These are phyloP conservation scores for Hygrocybe coccinea DNA, from an alignment of 768 basidiomycete species.

Conservation along the genomic window DNA sequence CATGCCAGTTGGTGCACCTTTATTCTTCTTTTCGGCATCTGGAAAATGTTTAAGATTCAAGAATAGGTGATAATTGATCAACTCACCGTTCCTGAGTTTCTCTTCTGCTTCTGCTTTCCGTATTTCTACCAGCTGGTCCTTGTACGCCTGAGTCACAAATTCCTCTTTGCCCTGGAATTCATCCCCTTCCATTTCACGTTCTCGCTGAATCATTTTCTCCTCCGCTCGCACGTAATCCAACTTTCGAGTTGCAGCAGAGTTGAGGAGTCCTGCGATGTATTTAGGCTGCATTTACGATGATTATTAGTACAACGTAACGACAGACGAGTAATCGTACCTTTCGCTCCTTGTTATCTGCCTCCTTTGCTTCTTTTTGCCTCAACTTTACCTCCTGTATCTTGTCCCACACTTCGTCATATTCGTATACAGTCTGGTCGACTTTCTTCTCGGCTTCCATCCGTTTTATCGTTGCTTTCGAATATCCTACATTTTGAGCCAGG, in stretches of 20 bases:
- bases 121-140: slow-evolving; percentile 92
- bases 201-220: slow-evolving; percentile 94
- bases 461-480: slow-evolving; percentile 63
- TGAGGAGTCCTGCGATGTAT: slow-evolving; percentile 79
- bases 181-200: slow-evolving; percentile 90
- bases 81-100: slow-evolving; percentile 75
- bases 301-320: neutral
- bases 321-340: slow-evolving; percentile 51
- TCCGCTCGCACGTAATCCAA: slow-evolving; percentile 90
- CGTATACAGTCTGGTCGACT: slow-evolving; percentile 78
- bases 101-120: slow-evolving; percentile 91
- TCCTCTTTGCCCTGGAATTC: slow-evolving; percentile 90
- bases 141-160: slow-evolving; percentile 98
- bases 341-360: slow-evolving; percentile 66
- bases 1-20: slow-evolving; percentile 63
- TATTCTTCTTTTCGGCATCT: slow-evolving; percentile 51
- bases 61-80: neutral
- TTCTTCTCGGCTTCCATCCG: slow-evolving; percentile 74
- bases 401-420: slow-evolving; percentile 97
- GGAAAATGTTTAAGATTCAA: neutral
- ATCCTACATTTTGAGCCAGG: slow-evolving; percentile 52
- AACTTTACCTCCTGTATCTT: slow-evolving; percentile 86
- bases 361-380: slow-evolving; percentile 69
- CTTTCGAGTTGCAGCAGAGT: slow-evolving; percentile 79
- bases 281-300: slow-evolving; percentile 61